Base-by-base conservation (phyloP, 345 rosid genomes). In the Euclidium syriacum region DNA sequence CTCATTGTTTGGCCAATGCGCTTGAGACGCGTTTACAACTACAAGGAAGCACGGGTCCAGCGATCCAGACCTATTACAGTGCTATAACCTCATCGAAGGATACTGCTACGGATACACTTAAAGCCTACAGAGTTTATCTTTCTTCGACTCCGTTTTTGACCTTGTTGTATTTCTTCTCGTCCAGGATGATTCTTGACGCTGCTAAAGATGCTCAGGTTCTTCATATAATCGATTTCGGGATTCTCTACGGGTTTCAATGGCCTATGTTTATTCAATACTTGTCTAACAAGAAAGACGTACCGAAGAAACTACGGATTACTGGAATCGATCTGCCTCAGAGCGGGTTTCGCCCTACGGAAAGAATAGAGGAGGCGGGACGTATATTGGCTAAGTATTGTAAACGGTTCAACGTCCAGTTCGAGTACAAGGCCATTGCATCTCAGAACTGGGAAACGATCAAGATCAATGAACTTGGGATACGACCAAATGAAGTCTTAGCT, bases 1-100 rank as follows among this genome's bases (percentile, higher is more conserved):
- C 95, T 19, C 77, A 83, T 73, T 78, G 52, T 74, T 87, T 87
- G 36, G 91, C 85, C 23, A 75, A 78, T 65, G 87, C 81, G 62
- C 86, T 85, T 5, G 87, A 87, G 66, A 84, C 90, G 18, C 84
- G 88, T 20, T n/a, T n/a, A n/a, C n/a, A n/a, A n/a, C 27, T 86
- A 71, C 80, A 44, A 7, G 81, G 81, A 16, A 58, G 52, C 3
- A 46, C 73, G 12, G 17, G 43, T n/a, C 20, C 73, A 8, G 72
- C 20, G 50, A 52, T 52, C 10, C 74, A 62, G 17, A 60, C 6
- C 64, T 77, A 34, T 33, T 52, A 42, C 50, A 12, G 20, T 47
- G 33, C 68, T 18, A 8, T 67, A 6, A 60, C 68, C 27, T 15
- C 73, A 14, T 70, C 46, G 65, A 75, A 15, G 76, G 50, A 32